Percentiles rank a stretch among this genome's conserved stretches.
These are phyloP conservation scores for Aspergillus oerlinghausenensis DNA, from an alignment of 2,329 filamentous ascomycete genomes.

Conservation along the genomic window DNA sequence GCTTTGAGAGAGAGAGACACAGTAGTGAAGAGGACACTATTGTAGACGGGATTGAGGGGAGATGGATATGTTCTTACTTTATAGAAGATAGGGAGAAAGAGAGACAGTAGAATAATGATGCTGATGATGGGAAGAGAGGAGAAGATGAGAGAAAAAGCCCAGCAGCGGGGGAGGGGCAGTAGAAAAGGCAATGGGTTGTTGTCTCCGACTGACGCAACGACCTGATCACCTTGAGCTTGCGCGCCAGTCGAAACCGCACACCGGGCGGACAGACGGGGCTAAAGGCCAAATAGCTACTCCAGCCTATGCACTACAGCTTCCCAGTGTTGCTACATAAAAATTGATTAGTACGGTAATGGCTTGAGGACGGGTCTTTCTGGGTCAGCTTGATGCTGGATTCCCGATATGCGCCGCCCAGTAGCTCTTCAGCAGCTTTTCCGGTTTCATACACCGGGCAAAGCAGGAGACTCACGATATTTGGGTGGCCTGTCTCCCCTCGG, in stretches of 20 bases:
- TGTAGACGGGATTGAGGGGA: background rate
- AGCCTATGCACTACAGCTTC: background rate
- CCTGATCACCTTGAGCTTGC: slow-evolving; percentile 18
- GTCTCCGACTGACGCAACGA: slow-evolving; percentile 32
- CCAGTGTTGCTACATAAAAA: background rate
- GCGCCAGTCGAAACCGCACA: slow-evolving; percentile 17
- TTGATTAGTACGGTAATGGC: slow-evolving; percentile 3
- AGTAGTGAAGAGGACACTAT: slow-evolving; percentile 1
- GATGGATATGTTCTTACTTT: slow-evolving; percentile 11
- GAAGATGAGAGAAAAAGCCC: slow-evolving; percentile 16
- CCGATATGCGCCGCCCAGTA: slow-evolving; percentile 30
- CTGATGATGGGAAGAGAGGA: slow-evolving; percentile 10
- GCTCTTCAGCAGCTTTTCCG: slow-evolving; percentile 31
- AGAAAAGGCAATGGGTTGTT: slow-evolving; percentile 18
- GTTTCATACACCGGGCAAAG: slow-evolving; percentile 43
- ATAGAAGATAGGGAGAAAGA: slow-evolving; percentile 1
- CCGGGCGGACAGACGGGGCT: slow-evolving; percentile 27
- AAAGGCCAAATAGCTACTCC: slow-evolving; percentile 9
- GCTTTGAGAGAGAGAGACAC: slow-evolving; percentile 4
- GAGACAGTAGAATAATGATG: slow-evolving; percentile 4
- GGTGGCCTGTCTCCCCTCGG: slow-evolving; percentile 18
- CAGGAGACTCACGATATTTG: slow-evolving; percentile 37
- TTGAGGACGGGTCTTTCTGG: slow-evolving; percentile 7
- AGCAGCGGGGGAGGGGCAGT: slow-evolving; percentile 26
- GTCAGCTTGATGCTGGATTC: slow-evolving; percentile 15